These are phyloP conservation scores for Hemileccinum rubropunctum DNA, from an alignment of 768 basidiomycete genomes.

Conservation along the genomic window DNA sequence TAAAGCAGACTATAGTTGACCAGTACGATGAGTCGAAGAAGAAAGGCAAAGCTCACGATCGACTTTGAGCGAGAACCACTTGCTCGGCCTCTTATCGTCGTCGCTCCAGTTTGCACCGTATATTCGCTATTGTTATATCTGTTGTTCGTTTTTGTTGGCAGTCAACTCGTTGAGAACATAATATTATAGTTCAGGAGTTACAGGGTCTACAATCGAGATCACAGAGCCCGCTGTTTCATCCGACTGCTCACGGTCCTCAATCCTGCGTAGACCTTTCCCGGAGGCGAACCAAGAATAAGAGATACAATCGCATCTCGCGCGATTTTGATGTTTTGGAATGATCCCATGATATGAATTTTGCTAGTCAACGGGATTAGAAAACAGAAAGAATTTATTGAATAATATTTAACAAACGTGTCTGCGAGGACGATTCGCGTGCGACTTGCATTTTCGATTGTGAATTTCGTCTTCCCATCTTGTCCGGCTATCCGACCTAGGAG, in stretches of 20 bases:
- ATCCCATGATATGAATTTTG: slow-evolving; percentile 98
- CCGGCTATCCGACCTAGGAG: slow-evolving; percentile 89
- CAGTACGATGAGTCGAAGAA: slow-evolving; percentile 45
- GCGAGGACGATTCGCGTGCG: slow-evolving; percentile 98
- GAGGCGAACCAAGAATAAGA: slow-evolving; percentile 91
- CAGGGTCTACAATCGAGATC: slow-evolving; percentile 20
- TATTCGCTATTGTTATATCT: not conserved
- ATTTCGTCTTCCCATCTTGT: slow-evolving; percentile 98
- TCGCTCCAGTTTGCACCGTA: not conserved
- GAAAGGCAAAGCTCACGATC: slow-evolving; percentile 18
- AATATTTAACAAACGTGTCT: slow-evolving; percentile 70
- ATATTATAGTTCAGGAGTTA: slow-evolving; percentile 4
- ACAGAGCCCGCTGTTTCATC: slow-evolving; percentile 90
- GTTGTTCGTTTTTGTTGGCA: slow-evolving; percentile 1
- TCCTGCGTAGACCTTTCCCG: slow-evolving; percentile 91
- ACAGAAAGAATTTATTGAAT: not conserved
- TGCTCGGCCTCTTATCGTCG: not conserved
- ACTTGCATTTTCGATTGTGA: slow-evolving; percentile 96
- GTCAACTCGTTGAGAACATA: slow-evolving; percentile 11
- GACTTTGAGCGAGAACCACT: slow-evolving; percentile 7
- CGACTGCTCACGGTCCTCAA: slow-evolving; percentile 88
- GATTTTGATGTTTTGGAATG: slow-evolving; percentile 98
- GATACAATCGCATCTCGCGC: slow-evolving; percentile 96
- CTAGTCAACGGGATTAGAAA: slow-evolving; percentile 39
- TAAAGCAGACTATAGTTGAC: slow-evolving; percentile 46